Conservation (phyloP, 768 basidiomycete species). For the Mycena amicta region DNA sequence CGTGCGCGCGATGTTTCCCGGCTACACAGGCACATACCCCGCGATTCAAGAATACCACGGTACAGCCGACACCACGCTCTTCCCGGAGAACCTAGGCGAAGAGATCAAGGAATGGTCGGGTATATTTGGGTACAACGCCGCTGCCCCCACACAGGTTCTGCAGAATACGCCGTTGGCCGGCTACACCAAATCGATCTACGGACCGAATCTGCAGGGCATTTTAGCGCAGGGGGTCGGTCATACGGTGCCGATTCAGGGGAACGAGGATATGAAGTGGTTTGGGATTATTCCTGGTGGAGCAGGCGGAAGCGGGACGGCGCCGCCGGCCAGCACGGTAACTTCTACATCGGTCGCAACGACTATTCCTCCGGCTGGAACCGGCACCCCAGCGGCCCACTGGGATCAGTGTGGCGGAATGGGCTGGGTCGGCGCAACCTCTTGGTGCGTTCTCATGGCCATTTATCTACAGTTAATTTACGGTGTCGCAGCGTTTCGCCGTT, state of each 20-base stretch:
- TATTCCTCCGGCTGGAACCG: slow-evolving; percentile 12
- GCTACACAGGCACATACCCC: slow-evolving; percentile 52
- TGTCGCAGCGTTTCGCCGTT: too few relatives aligned
- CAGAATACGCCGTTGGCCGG: slow-evolving; percentile 45
- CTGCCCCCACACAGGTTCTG: slow-evolving; percentile 34
- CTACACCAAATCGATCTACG: slow-evolving; percentile 52
- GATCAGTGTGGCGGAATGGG: slow-evolving; percentile 33
- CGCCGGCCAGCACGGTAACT: slow-evolving; percentile 21
- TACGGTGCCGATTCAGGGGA: slow-evolving; percentile 52
- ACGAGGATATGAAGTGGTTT: slow-evolving; percentile 50
- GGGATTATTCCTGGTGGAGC: slow-evolving; percentile 39
- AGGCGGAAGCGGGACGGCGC: slow-evolving; percentile 14
- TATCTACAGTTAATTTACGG: neutral
- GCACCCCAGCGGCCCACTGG: slow-evolving; percentile 25
- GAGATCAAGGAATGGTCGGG: slow-evolving; percentile 61
- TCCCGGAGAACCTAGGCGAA: slow-evolving; percentile 52
- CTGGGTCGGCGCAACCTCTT: neutral
- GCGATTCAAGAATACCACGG: slow-evolving; percentile 60
- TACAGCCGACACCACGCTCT: slow-evolving; percentile 52
- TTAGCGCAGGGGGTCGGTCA: slow-evolving; percentile 50
- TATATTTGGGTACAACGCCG: slow-evolving; percentile 48
- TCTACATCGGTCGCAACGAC: slow-evolving; percentile 11
- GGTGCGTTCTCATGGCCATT: neutral
- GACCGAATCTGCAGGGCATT: slow-evolving; percentile 53
- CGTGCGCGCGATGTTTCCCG: slow-evolving; percentile 51